These are phyloP conservation scores for Fusarium sp. DNA, from an alignment of 2,329 filamentous ascomycete genomes.

Conservation along the genomic window DNA sequence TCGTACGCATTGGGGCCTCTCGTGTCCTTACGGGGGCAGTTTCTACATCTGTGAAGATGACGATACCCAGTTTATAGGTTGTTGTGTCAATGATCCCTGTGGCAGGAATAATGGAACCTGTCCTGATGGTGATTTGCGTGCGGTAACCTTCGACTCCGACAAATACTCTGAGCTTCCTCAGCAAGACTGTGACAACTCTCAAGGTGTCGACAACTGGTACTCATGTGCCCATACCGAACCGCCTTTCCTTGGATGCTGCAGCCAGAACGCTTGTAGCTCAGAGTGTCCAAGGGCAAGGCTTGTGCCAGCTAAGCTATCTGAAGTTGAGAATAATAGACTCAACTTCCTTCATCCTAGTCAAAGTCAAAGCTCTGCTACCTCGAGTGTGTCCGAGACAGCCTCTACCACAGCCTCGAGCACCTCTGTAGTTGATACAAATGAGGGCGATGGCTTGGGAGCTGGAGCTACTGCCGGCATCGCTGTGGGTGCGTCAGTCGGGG, in stretches of 20 bases:
- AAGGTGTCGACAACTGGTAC: slow-evolving; percentile 45
- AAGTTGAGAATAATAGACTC: slow-evolving; percentile 14
- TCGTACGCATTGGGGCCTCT: slow-evolving; percentile 39
- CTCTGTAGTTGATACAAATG: neutral
- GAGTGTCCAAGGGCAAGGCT: slow-evolving; percentile 26
- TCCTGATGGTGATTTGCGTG: slow-evolving; percentile 42
- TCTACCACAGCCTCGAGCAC: slow-evolving; percentile 9
- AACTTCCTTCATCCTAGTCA: slow-evolving; percentile 27
- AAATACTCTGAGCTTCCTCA: slow-evolving; percentile 44
- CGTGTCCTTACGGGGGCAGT: slow-evolving; percentile 46
- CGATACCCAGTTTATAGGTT: slow-evolving; percentile 50
- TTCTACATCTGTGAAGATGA: slow-evolving; percentile 52
- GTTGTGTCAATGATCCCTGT: slow-evolving; percentile 52
- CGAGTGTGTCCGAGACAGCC: slow-evolving; percentile 6
- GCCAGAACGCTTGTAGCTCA: slow-evolving; percentile 33
- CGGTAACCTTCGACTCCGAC: slow-evolving; percentile 45
- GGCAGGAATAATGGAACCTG: slow-evolving; percentile 45
- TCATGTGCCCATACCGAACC: slow-evolving; percentile 45
- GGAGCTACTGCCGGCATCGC: slow-evolving; percentile 37
- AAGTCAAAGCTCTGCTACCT: neutral
- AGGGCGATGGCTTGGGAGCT: slow-evolving; percentile 19
- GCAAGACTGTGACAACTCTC: slow-evolving; percentile 46
- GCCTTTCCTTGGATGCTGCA: slow-evolving; percentile 54
- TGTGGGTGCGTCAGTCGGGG: slow-evolving; percentile 25
- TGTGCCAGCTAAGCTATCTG: slow-evolving; percentile 22